Percentiles rank a stretch among this genome's conserved stretches.
These are phyloP conservation scores for Gnomoniopsis smithogilvyi DNA, from an alignment of 2,329 filamentous ascomycete species.

Conservation along the genomic window DNA sequence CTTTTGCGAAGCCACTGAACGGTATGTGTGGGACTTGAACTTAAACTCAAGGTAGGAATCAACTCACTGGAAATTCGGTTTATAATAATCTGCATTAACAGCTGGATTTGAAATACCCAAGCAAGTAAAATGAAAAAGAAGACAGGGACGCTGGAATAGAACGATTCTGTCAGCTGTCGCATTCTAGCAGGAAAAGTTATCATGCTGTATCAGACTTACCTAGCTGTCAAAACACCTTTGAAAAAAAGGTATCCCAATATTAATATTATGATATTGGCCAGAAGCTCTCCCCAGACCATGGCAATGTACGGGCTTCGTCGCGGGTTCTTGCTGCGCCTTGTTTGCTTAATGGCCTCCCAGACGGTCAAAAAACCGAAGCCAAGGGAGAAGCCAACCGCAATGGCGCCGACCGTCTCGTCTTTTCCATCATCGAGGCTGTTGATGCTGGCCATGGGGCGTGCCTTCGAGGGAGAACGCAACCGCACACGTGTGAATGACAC, in stretches of 20 bases:
- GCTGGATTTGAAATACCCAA: slow-evolving; percentile 46
- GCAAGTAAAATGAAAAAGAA: slow-evolving; percentile 34
- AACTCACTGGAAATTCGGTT: slow-evolving; percentile 43
- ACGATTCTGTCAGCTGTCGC: neutral
- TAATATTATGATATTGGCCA: slow-evolving; percentile 35
- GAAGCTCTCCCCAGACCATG: slow-evolving; percentile 45
- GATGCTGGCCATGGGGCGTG: neutral
- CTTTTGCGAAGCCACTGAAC: neutral
- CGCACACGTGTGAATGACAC: too few species aligned
- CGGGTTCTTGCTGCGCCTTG: slow-evolving; percentile 29
- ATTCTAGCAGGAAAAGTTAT: neutral
- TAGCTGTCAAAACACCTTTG: slow-evolving; percentile 29
- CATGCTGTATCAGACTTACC: slow-evolving; percentile 20
- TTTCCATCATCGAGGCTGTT: neutral
- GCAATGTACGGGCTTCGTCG: slow-evolving; percentile 35
- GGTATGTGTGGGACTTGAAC: neutral
- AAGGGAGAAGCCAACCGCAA: slow-evolving; percentile 24
- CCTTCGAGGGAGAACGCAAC: neutral
- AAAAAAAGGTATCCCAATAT: slow-evolving; percentile 39
- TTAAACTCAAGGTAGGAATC: neutral
- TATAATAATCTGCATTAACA: slow-evolving; percentile 53
- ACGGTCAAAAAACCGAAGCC: slow-evolving; percentile 39
- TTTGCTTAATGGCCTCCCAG: slow-evolving; percentile 40
- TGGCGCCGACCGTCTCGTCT: slow-evolving; percentile 7
- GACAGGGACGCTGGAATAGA: neutral